phyloP scores from a whole-genome alignment of 2,329 filamentous ascomycete genomes.

The Diaporthe citri region DNA sequence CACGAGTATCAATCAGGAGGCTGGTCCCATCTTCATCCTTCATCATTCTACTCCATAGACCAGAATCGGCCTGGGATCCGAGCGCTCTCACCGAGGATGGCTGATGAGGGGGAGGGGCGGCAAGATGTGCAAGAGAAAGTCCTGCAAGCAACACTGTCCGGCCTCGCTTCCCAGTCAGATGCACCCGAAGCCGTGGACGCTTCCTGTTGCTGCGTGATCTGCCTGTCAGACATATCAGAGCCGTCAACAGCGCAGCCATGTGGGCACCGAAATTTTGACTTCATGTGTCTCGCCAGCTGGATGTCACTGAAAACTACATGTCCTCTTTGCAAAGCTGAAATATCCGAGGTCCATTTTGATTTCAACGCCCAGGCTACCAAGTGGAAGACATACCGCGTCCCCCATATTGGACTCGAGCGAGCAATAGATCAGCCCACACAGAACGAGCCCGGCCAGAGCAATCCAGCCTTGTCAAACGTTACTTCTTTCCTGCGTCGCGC shows the following conservation, averaged over 20 bases:
- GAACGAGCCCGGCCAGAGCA: constrained; percentile 33
- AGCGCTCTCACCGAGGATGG: constrained; percentile 10
- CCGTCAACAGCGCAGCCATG: constrained; percentile 81
- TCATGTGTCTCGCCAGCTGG: constrained; percentile 87
- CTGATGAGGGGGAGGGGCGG: constrained; percentile 24
- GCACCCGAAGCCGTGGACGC: constrained; percentile 32
- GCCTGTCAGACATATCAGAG: constrained; percentile 81
- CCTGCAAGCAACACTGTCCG: constrained; percentile 59
- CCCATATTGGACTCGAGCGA: constrained; percentile 43
- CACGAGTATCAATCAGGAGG: neutral
- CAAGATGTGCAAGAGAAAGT: constrained; percentile 56
- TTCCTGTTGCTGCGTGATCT: constrained; percentile 81
- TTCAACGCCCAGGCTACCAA: constrained; percentile 61
- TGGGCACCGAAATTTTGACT: constrained; percentile 85
- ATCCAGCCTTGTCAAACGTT: constrained; percentile 7
- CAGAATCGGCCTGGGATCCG: neutral
- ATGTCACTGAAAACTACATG: constrained; percentile 78
- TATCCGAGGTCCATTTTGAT: constrained; percentile 74
- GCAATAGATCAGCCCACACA: constrained; percentile 26
- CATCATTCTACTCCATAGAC: neutral
- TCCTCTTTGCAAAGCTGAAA: constrained; percentile 78
- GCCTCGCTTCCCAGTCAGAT: constrained; percentile 50
- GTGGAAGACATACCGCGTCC: constrained; percentile 71
- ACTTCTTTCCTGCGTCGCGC: constrained; percentile 20
- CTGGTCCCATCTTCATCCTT: neutral